Base-by-base conservation (phyloP, 176 grass and related monocot species). In the Zoysia pacifica region DNA sequence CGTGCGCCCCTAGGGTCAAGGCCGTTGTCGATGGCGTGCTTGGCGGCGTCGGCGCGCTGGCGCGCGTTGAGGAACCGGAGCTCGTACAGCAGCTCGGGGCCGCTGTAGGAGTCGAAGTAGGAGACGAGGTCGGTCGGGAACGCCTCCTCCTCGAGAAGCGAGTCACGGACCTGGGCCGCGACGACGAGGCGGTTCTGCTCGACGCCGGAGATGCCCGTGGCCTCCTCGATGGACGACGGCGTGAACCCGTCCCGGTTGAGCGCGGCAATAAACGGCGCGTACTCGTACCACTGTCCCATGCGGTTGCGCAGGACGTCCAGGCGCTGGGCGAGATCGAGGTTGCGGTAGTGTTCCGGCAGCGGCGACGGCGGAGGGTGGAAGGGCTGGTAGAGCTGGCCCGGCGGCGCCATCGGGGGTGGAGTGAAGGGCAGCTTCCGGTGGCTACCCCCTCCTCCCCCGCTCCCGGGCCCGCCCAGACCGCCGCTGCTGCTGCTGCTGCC, bases 181-280 rank as follows among this genome's bases (percentile, higher is more conserved):
- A 99, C 88, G 20, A 93, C 55, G 40, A 95, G 69, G 84, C 82
- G 5, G 79, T 99, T 99, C 76, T 99, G 92, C 76, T 99, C 92
- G 61, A 93, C 90, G 74, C 90, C 86, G 10, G 88, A 51, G 72
- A 98, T 91, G 60, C 90, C 88, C 0, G 90, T 98, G 48, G 73
- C 71, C 51, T 98, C 96, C 87, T 98, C 88, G 76, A 98, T 91
- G 66, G 96, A 95, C 46, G 92, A 46, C 4, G 96, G 88, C 1
- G 84, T 89, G 88, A 99, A 95, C 28, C 92, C 96, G 48, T 98
- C 88, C 3, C 79, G 39, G 69, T 73, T 75, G 68, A 99, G 92
- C 20, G 72, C 45, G 54, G 90, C 38, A 70, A 99, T 78, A 69
- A 99, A 83, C 8, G 96, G 90, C 14, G 88, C 79, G 82, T 99